Evolutionary conservation across 495 filamentous ascomycete genomes (phyloP), one percentile per base, ranked within the genome.

Genomic region (Jackrogersella minutella): DNA sequence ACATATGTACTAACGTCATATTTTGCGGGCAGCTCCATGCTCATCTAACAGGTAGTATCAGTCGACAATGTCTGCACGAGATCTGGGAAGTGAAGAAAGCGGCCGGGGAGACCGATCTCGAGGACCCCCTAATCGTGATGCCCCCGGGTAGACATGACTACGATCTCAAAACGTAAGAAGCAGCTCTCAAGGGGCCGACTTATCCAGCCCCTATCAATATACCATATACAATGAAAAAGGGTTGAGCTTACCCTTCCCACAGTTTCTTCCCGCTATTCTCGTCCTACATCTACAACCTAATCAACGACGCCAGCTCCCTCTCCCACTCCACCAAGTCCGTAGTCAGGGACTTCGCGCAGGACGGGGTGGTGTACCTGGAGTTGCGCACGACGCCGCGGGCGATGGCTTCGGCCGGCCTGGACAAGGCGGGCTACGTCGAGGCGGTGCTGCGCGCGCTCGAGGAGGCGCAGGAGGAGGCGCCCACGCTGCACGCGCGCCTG

Each of bases 11-110:
- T 72, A 59, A 72, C 66, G 39, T 31, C 16, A n/a, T 30, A 3
- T 28, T 6, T 24, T 21, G 10, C 39, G 39, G 49, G 21, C 70
- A 94, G 88, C 83, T 96, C 14, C 92, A 96, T 66, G 92, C 92
- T 59, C 92, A 95, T 76, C 84, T 96, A 30, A 90, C 85, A 40
- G 91, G 92, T 43, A 92, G 89, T 73, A 93, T 95, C 76, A 90
- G 86, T 72, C 86, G 86, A 11, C 74, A 88, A 77, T 89, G 85
- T 54, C 85, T 95, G 0, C 90, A 94, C 70, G 85, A 91, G 37
- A 85, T 95, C 68, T 96, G 91, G 90, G 50, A 76, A 36, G 70
- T 73, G 44, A 90, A 88, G 74, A 86, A 84, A 47, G 76, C 75
- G 6, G 60, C 62, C 5, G 71, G 73, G 36, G 70, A 86, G 33